A percentile compares a stretch with the other conserved stretches of the same genome.
phyloP scores from a whole-genome alignment of 257 asterid species.

The Scutellaria baicalensis region DNA sequence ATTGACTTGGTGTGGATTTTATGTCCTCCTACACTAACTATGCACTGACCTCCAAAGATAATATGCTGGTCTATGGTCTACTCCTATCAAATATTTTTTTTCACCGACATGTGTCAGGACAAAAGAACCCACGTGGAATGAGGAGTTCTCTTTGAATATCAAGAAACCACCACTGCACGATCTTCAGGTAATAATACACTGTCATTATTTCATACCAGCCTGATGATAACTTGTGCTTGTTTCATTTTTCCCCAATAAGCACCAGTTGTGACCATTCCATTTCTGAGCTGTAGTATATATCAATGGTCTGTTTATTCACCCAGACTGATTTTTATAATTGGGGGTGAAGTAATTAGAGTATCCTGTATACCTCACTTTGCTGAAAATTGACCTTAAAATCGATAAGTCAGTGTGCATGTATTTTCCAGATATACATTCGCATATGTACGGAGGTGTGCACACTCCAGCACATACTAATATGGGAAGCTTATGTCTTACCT shows the following conservation, averaged over 20 bases:
- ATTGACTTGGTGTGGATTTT: not conserved
- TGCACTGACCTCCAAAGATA: not conserved
- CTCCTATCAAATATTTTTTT: not conserved
- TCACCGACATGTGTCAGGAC: constrained; percentile 51
- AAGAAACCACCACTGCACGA: constrained; percentile 59
- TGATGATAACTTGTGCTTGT: not conserved
- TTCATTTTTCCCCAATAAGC: not conserved
- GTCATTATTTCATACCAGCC: not conserved
- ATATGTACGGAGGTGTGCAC: not conserved
- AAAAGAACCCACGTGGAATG: constrained; percentile 94
- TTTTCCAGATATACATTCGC: not conserved
- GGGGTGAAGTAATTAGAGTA: not conserved
- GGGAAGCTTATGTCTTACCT: not conserved
- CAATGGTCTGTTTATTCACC: not conserved
- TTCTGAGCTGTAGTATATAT: not conserved
- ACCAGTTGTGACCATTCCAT: not conserved
- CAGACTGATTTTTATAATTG: not conserved
- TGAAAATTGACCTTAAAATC: not conserved
- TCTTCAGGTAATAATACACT: constrained; percentile 67
- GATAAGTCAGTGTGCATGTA: not conserved
- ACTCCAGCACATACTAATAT: not conserved
- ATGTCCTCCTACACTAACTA: not conserved
- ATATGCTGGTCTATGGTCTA: not conserved
- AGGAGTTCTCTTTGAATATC: constrained; percentile 83
- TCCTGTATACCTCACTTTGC: not conserved